Conservation (phyloP, 257 asterid genomes). For the Nicotiana knightiana region DNA sequence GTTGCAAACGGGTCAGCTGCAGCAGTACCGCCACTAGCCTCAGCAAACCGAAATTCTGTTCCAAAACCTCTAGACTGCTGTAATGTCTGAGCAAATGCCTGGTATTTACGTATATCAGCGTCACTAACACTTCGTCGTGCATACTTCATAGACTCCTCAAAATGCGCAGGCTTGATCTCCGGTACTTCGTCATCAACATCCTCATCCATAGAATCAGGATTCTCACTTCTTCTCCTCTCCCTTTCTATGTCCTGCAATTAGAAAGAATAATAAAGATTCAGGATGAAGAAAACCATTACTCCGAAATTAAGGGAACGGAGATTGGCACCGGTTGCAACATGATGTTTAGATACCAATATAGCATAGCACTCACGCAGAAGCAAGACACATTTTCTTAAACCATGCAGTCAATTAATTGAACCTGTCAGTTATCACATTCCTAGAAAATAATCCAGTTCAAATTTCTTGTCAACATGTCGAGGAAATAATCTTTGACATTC, state of each 20-base stretch:
- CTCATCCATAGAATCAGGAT: slow-evolving; percentile 51
- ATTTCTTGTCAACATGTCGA: background rate
- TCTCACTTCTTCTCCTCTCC: slow-evolving; percentile 37
- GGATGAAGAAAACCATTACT: background rate
- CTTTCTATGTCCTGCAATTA: slow-evolving; percentile 45
- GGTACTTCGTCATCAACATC: slow-evolving; percentile 46
- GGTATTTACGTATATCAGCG: slow-evolving; percentile 68
- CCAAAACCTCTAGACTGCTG: slow-evolving; percentile 71
- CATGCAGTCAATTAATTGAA: background rate
- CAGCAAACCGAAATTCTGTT: slow-evolving; percentile 55
- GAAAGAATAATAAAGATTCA: background rate
- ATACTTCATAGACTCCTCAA: slow-evolving; percentile 65
- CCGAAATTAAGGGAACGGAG: background rate
- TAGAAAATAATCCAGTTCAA: background rate
- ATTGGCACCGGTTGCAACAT: background rate
- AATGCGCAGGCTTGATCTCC: slow-evolving; percentile 54
- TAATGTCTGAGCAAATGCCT: slow-evolving; percentile 58
- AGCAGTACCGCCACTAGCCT: slow-evolving; percentile 20
- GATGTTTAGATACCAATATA: background rate
- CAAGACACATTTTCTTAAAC: background rate
- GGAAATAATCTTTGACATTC: background rate
- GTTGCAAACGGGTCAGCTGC: slow-evolving; percentile 45
- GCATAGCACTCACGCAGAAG: background rate
- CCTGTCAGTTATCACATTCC: background rate
- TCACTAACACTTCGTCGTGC: slow-evolving; percentile 66